Base-by-base conservation (phyloP, 371 early-diverging fungal genomes). In the Mucor circinelloides region DNA sequence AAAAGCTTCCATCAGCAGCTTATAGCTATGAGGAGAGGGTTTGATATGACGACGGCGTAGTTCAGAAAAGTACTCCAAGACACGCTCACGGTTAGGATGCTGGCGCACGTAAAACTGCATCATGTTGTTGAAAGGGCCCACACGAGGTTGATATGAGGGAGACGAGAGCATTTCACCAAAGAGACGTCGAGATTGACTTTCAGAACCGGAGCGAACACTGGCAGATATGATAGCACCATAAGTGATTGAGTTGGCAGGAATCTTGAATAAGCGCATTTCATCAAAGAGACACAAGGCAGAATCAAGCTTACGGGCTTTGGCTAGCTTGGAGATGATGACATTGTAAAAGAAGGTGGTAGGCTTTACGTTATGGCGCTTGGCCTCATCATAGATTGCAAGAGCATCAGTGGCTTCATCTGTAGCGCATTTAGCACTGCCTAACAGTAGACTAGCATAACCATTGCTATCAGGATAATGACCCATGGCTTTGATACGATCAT, bases 51-150 rank as follows among this genome's bases (percentile, higher is more conserved):
- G 81, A 23, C 77, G 75, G 40, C 77, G 75, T 67, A 87, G 69
- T 63, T 86, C 82, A 2, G 71, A 67, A 63, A 85, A 85, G 69
- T 87, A 89, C 7, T 79, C 72, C 30, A 89, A 68, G 6, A 80
- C 88, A 6, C 79, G 79, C 21, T 77, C 72, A 36, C 89, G 84
- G 64, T 84, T 78, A 30, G 79, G 86, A 50, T 86, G 80, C 40
- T 89, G 86, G 32, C 86, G 86, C 7, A 86, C 85, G 68, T 87
- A 87, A 56, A 87, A 87, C 64, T 89, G 89, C 48, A 89, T 89
- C 87, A 89, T 87, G 52, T 86, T 80, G 64, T 89, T 89, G 61
- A 86, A 87, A 0, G 87, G 88, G 23, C 85, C 88, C 1, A 87
- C 85, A 42, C 58, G 78, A 48, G 86, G 85, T 46, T 84, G 82